phyloP scores from a whole-genome alignment of 495 filamentous ascomycete species.

The Monascus purpureus region DNA sequence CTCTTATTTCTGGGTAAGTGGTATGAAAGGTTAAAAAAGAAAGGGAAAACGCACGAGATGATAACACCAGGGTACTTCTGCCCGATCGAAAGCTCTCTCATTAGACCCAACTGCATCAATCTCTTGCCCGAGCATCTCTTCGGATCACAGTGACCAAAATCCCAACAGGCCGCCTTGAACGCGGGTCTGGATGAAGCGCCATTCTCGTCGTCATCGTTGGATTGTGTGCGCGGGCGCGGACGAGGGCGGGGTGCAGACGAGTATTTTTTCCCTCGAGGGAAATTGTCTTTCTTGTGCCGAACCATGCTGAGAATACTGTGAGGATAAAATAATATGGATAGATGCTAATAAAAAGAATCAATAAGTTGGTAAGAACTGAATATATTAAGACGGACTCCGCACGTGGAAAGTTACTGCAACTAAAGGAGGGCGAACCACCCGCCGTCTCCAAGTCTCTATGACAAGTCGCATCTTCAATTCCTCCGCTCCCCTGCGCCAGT shows the following conservation, averaged over 20 bases:
- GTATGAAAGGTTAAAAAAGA: conserved; percentile 1
- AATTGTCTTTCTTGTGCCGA: conserved; percentile 87
- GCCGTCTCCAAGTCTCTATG: no score
- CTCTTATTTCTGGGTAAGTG: neutral
- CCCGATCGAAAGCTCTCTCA: conserved; percentile 85
- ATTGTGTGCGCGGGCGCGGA: conserved; percentile 32
- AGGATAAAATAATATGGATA: neutral
- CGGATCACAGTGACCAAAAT: conserved; percentile 92
- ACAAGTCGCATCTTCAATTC: no score
- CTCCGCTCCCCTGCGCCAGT: no score
- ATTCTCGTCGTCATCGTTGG: conserved; percentile 17
- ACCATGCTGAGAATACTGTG: conserved; percentile 46
- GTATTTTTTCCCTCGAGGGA: conserved; percentile 53
- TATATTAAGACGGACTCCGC: no score
- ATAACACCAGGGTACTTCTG: conserved; percentile 84
- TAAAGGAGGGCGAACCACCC: no score
- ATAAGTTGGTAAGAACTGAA: neutral
- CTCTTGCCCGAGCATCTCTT: conserved; percentile 94
- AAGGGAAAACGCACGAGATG: conserved; percentile 46
- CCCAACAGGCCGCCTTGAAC: conserved; percentile 94
- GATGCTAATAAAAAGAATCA: neutral
- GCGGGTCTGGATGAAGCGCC: conserved; percentile 34
- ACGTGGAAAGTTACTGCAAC: no score
- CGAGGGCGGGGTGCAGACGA: conserved; percentile 31
- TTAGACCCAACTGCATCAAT: conserved; percentile 77